phyloP scores from a whole-genome alignment of 2,329 filamentous ascomycete species.

The Alternaria arborescens region DNA sequence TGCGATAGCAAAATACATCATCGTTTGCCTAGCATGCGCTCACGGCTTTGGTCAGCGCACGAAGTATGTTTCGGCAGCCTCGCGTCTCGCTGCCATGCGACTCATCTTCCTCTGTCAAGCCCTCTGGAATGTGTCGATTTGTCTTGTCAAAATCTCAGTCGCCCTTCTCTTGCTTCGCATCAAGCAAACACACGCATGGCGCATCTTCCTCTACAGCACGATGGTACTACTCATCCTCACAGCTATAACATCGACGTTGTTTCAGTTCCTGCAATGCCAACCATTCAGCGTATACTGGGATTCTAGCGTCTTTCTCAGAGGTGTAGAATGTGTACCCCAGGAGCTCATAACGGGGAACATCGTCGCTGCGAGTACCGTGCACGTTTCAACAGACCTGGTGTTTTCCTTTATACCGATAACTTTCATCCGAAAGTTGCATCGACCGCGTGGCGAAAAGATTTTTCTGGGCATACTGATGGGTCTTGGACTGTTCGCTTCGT shows the following conservation, averaged over 20 bases:
- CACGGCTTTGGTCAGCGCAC: slow-evolving; percentile 36
- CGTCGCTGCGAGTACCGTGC: slow-evolving; percentile 27
- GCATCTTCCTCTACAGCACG: slow-evolving; percentile 27
- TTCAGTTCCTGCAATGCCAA: slow-evolving; percentile 39
- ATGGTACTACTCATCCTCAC: slow-evolving; percentile 29
- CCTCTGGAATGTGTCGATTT: slow-evolving; percentile 40
- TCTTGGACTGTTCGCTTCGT: slow-evolving; percentile 33
- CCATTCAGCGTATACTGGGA: slow-evolving; percentile 41
- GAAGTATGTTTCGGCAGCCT: slow-evolving; percentile 27
- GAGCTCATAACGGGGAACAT: slow-evolving; percentile 36
- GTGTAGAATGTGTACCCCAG: slow-evolving; percentile 24
- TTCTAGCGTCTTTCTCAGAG: slow-evolving; percentile 18
- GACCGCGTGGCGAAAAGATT: slow-evolving; percentile 34
- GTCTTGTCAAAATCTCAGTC: slow-evolving; percentile 36
- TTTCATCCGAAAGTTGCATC: slow-evolving; percentile 32
- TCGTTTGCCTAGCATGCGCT: slow-evolving; percentile 27
- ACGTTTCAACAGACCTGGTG: slow-evolving; percentile 29
- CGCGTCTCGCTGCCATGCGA: slow-evolving; percentile 24
- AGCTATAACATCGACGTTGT: slow-evolving; percentile 28
- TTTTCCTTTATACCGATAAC: slow-evolving; percentile 34
- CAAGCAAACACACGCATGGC: slow-evolving; percentile 29
- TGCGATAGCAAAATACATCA: slow-evolving; percentile 27
- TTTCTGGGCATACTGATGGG: slow-evolving; percentile 35
- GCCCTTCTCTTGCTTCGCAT: slow-evolving; percentile 35
- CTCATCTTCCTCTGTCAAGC: slow-evolving; percentile 38